phyloP scores from a whole-genome alignment of 2,329 filamentous ascomycete genomes.

The Ascochyta clinopodiicola region DNA sequence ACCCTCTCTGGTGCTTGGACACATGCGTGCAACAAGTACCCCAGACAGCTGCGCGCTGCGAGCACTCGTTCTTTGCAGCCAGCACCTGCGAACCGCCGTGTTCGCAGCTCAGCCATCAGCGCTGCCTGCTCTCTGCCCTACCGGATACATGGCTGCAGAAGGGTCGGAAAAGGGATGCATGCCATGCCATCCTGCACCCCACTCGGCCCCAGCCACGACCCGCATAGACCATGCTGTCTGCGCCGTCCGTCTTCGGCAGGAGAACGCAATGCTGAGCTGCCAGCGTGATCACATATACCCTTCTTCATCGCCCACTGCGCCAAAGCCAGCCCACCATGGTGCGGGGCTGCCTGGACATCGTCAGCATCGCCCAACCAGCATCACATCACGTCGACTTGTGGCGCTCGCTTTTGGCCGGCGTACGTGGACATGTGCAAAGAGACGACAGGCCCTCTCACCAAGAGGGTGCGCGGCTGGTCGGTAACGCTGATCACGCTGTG shows the following conservation, averaged over 20 bases:
- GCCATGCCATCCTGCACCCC: constrained; percentile 29
- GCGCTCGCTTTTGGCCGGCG: background rate
- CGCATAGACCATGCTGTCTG: constrained; percentile 21
- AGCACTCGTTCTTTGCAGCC: constrained; percentile 10
- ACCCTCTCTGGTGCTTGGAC: constrained; percentile 15
- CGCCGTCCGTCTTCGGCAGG: constrained; percentile 28
- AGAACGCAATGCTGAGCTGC: constrained; percentile 14
- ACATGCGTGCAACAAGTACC: constrained; percentile 5
- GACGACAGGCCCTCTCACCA: background rate
- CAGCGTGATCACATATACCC: constrained; percentile 30
- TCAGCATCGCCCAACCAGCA: constrained; percentile 1
- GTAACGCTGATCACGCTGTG: background rate
- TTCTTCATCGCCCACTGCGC: constrained; percentile 16
- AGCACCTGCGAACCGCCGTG: constrained; percentile 27
- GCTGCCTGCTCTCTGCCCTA: constrained; percentile 2
- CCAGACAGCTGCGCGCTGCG: constrained; percentile 5
- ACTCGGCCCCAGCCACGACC: constrained; percentile 25
- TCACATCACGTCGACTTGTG: background rate
- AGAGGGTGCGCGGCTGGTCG: background rate
- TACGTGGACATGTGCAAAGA: background rate
- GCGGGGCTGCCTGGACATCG: constrained; percentile 18
- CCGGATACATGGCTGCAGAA: constrained; percentile 29
- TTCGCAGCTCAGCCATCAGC: constrained; percentile 27
- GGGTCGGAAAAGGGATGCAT: constrained; percentile 28
- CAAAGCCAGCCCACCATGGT: constrained; percentile 11